Percentiles rank a stretch among this genome's conserved stretches.
Conservation (phyloP, 768 basidiomycete genomes). For the Podaxis rugospora region DNA sequence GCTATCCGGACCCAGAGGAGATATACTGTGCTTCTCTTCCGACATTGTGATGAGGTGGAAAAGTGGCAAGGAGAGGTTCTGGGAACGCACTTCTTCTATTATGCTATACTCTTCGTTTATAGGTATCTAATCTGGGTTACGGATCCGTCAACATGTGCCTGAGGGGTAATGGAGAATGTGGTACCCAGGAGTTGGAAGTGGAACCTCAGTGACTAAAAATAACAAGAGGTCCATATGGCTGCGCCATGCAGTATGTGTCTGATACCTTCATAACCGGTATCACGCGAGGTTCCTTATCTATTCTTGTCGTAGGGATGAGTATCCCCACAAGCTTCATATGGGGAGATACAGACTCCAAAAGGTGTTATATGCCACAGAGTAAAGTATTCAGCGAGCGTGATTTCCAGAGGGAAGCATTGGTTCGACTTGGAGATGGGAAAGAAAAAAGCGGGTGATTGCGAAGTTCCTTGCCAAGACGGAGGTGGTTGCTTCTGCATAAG, state of each 20-base stretch:
- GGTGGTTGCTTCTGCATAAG: neutral
- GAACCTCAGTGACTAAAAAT: neutral
- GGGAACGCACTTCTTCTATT: neutral
- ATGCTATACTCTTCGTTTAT: neutral
- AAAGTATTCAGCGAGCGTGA: neutral
- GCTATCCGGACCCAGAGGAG: constrained; percentile 12
- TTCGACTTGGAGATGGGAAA: neutral
- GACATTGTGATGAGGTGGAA: constrained; percentile 16
- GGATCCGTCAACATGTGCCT: neutral
- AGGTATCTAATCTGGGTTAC: neutral
- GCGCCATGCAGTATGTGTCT: neutral
- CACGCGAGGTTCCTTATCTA: neutral
- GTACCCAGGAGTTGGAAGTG: neutral
- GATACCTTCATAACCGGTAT: neutral
- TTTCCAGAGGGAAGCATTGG: neutral
- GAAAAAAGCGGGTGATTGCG: neutral
- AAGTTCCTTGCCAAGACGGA: neutral
- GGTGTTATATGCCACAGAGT: neutral
- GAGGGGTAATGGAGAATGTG: neutral
- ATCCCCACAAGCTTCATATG: neutral
- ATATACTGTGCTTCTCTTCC: constrained; percentile 15
- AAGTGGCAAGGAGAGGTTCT: constrained; percentile 5
- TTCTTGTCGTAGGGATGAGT: neutral
- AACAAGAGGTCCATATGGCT: neutral
- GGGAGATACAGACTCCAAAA: neutral